Evolutionary conservation across 192 early-diverging fungal genomes (phyloP).

Genomic region (Allomyces arbusculus): DNA sequence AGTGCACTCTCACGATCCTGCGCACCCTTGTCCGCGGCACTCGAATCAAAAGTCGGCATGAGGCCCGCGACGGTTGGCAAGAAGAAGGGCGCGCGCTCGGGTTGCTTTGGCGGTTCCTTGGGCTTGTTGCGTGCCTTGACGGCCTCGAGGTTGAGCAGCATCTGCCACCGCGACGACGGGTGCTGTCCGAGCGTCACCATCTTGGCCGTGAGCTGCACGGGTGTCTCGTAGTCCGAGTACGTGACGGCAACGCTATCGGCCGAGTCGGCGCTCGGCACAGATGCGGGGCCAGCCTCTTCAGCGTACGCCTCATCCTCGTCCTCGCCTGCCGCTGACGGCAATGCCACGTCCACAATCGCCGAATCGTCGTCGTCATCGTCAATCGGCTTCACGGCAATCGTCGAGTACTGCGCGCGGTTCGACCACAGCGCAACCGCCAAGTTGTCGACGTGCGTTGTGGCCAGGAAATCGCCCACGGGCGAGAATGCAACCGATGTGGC

Average conservation of each 20-base stretch:
- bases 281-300: background rate
- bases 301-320: conserved; percentile 18
- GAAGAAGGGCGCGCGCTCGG: conserved; percentile 88
- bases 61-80: conserved; percentile 57
- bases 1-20: conserved; percentile 13
- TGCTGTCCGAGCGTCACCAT: conserved; percentile 70
- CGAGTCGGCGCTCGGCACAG: background rate
- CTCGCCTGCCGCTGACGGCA: conserved; percentile 38
- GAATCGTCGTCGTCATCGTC: conserved; percentile 19
- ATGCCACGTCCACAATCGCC: conserved; percentile 11
- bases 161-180: conserved; percentile 79
- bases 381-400: conserved; percentile 46
- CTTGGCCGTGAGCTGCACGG: conserved; percentile 48
- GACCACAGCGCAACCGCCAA: conserved; percentile 87
- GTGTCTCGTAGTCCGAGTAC: conserved; percentile 11
- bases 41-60: conserved; percentile 39
- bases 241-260: conserved; percentile 10
- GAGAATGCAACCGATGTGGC: conserved; percentile 74
- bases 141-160: conserved; percentile 62
- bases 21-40: too few species aligned
- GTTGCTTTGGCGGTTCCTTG: conserved; percentile 63
- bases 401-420: conserved; percentile 59
- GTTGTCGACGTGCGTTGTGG: conserved; percentile 76
- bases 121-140: conserved; percentile 89
- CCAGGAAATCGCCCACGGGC: conserved; percentile 77